A percentile compares a stretch with the other conserved stretches of the same genome.
Conservation (phyloP, 2,329 filamentous ascomycete species). For the Nemania abortiva region DNA sequence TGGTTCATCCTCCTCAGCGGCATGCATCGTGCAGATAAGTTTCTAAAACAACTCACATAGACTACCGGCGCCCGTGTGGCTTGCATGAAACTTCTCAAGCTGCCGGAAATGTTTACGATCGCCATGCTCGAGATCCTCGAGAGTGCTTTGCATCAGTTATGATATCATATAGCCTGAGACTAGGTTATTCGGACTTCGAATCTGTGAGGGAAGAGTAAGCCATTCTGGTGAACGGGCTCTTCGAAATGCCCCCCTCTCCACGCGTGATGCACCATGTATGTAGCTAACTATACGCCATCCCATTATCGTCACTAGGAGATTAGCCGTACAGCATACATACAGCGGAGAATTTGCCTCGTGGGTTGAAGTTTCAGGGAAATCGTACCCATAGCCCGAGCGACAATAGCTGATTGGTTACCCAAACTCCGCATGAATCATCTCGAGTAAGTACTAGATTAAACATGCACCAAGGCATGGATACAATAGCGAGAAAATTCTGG, state of each 20-base stretch:
- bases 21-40: slow-evolving; percentile 22
- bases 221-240: slow-evolving; percentile 10
- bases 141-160: slow-evolving; percentile 30
- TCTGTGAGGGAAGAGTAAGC: slow-evolving; percentile 5
- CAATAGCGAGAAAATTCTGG: slow-evolving; percentile 2
- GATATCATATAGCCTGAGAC: slow-evolving; percentile 6
- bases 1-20: slow-evolving; percentile 28
- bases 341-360: slow-evolving; percentile 41
- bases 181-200: slow-evolving; percentile 31
- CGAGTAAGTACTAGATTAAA: slow-evolving; percentile 9
- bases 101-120: slow-evolving; percentile 29
- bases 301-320: slow-evolving; percentile 26
- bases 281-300: slow-evolving; percentile 17
- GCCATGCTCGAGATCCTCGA: slow-evolving; percentile 1
- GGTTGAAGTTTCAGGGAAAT: slow-evolving; percentile 31
- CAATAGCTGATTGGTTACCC: slow-evolving; percentile 16
- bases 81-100: slow-evolving; percentile 36
- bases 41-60: slow-evolving; percentile 20
- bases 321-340: slow-evolving; percentile 32
- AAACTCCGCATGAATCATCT: slow-evolving; percentile 27
- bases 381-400: slow-evolving; percentile 7
- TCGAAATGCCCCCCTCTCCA: background rate
- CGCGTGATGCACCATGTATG: slow-evolving; percentile 11
- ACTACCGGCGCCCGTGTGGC: slow-evolving; percentile 17
- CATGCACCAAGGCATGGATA: slow-evolving; percentile 19